phyloP scores from a whole-genome alignment of 345 rosid species.

The Arabidopsis suecica region DNA sequence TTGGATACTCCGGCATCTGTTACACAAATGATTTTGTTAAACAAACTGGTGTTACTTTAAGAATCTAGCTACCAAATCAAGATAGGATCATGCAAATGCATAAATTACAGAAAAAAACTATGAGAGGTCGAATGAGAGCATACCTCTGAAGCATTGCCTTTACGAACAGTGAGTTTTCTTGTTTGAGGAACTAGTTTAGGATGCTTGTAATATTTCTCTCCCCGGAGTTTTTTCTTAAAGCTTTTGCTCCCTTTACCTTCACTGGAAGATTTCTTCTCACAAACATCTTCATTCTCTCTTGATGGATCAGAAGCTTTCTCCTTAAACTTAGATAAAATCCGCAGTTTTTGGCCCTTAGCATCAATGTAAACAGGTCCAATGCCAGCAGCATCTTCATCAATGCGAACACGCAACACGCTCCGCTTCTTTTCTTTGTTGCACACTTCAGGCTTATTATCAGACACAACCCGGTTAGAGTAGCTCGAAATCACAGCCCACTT shows the following conservation, averaged over 20 bases:
- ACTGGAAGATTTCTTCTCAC: constrained; percentile 48
- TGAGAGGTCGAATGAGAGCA: constrained; percentile 47
- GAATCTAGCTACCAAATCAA: constrained; percentile 18
- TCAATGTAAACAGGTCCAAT: constrained; percentile 90
- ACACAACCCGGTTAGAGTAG: constrained; percentile 50
- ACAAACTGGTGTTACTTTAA: not conserved
- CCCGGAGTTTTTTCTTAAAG: constrained; percentile 53
- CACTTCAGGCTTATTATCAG: constrained; percentile 47
- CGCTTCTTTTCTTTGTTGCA: constrained; percentile 49
- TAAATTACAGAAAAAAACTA: constrained; percentile 17
- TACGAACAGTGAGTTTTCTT: constrained; percentile 50
- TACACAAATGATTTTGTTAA: constrained; percentile 17
- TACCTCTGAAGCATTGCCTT: constrained; percentile 67
- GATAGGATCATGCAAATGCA: constrained; percentile 7
- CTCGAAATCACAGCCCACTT: constrained; percentile 48
- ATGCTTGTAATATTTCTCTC: constrained; percentile 57
- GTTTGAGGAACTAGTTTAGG: constrained; percentile 62
- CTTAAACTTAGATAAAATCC: constrained; percentile 73
- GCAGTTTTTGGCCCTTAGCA: constrained; percentile 78
- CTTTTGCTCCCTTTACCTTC: constrained; percentile 50
- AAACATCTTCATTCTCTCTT: constrained; percentile 26
- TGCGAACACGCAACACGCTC: constrained; percentile 43
- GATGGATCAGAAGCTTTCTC: constrained; percentile 38
- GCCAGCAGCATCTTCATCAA: constrained; percentile 56
- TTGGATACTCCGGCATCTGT: constrained; percentile 44